phyloP scores from a whole-genome alignment of 2,329 filamentous ascomycete species.

The Nemania sp. region DNA sequence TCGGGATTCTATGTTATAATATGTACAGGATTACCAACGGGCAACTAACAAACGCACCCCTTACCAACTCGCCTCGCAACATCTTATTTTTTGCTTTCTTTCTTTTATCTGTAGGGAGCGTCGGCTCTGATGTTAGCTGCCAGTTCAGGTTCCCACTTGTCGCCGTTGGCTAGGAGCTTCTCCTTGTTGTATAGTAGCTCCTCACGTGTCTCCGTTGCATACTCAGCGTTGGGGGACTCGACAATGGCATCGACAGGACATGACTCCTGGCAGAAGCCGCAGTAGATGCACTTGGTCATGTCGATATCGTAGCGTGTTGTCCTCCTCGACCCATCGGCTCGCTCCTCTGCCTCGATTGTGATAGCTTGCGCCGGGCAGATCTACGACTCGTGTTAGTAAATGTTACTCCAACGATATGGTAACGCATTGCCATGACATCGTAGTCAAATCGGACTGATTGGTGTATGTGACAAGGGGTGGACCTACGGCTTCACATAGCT shows the following conservation, averaged over 20 bases:
- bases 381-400: conserved; percentile 52
- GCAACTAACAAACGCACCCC: conserved; percentile 13
- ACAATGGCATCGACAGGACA: conserved; percentile 95
- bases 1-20: conserved; percentile 36
- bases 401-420: too few relatives aligned
- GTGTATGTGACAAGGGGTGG: background rate
- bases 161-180: conserved; percentile 88
- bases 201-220: conserved; percentile 79
- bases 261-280: conserved; percentile 98
- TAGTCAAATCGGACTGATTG: background rate
- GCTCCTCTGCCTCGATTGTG: conserved; percentile 98
- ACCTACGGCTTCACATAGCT: conserved; percentile 90
- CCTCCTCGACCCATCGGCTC: conserved; percentile 91
- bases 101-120: conserved; percentile 90
- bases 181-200: conserved; percentile 98
- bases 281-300: conserved; percentile 99
- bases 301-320: conserved; percentile 99
- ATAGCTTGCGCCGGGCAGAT: conserved; percentile 98
- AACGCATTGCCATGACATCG: background rate
- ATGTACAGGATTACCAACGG: conserved; percentile 36
- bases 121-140: conserved; percentile 93
- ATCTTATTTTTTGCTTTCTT: background rate
- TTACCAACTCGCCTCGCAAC: background rate
- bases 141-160: conserved; percentile 98
- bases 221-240: conserved; percentile 72